phyloP scores from a whole-genome alignment of 225 moss, liverwort and hornwort species.

The Ulota crispa region DNA sequence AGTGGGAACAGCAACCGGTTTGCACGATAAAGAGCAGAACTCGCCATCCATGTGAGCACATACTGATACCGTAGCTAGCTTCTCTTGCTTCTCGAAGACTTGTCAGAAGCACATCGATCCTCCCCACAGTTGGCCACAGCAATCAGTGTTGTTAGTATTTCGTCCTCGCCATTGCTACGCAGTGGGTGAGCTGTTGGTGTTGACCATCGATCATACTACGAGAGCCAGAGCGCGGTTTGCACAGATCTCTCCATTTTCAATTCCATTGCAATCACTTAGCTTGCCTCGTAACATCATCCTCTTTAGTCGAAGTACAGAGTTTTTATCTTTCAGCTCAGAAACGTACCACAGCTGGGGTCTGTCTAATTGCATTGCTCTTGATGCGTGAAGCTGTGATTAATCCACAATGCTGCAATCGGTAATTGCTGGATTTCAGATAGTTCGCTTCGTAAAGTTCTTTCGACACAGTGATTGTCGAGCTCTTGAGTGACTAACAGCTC shows the following conservation, averaged over 20 bases:
- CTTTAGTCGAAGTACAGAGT: background rate
- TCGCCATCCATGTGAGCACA: constrained; percentile 2
- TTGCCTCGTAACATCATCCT: background rate
- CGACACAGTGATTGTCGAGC: background rate
- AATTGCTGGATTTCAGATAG: background rate
- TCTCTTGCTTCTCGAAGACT: background rate
- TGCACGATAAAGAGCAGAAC: constrained; percentile 3
- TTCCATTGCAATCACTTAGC: background rate
- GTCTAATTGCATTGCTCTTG: background rate
- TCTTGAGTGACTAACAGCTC: background rate
- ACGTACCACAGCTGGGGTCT: background rate
- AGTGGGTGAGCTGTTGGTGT: background rate
- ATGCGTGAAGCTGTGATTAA: background rate
- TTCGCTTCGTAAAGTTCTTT: background rate
- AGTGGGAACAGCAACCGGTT: background rate
- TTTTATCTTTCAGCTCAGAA: background rate
- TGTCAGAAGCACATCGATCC: background rate
- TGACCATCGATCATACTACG: background rate
- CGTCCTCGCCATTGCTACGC: constrained; percentile 6
- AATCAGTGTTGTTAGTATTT: constrained; percentile 18
- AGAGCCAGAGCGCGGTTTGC: background rate
- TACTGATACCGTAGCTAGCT: no score
- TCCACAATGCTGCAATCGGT: background rate
- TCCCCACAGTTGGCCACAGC: constrained; percentile 19
- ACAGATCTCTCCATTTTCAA: background rate